A percentile compares a stretch with the other conserved stretches of the same genome.
These are phyloP conservation scores for Colletotrichum falcatum DNA, from an alignment of 2,329 filamentous ascomycete species.

Conservation along the genomic window DNA sequence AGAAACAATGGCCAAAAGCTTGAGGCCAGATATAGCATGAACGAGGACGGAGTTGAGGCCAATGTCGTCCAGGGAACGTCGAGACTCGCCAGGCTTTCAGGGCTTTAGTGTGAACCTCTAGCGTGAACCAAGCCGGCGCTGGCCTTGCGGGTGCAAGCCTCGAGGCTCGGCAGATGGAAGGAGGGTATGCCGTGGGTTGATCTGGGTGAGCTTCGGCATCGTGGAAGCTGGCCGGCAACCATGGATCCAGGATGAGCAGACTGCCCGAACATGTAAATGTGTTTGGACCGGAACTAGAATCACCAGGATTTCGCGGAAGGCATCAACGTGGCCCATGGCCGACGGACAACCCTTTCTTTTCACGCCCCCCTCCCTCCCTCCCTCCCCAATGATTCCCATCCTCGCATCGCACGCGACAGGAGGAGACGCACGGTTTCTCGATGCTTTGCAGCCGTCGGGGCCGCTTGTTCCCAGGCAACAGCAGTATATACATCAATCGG, in stretches of 20 bases:
- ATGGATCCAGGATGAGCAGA: constrained; percentile 28
- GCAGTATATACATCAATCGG: too few species aligned
- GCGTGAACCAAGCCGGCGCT: constrained; percentile 26
- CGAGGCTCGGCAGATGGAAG: constrained; percentile 6
- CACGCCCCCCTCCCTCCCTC: too few species aligned
- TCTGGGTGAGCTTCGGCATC: constrained; percentile 9
- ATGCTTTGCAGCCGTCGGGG: background rate
- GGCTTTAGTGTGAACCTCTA: too few species aligned
- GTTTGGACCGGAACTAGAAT: constrained; percentile 21
- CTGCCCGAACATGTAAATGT: constrained; percentile 3
- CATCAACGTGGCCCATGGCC: background rate
- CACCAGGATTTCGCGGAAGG: background rate
- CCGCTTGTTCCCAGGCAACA: background rate
- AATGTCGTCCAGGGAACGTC: constrained; percentile 7
- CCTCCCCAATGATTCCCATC: background rate
- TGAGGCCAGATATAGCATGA: constrained; percentile 29
- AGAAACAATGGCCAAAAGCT: constrained; percentile 20
- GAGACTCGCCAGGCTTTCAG: constrained; percentile 12
- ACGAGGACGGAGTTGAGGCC: constrained; percentile 15
- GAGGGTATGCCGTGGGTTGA: constrained; percentile 13
- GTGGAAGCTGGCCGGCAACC: constrained; percentile 4
- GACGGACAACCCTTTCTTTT: background rate
- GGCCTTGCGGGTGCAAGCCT: constrained; percentile 1
- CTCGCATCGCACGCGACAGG: background rate
- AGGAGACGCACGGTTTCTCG: background rate